Conservation (phyloP, 441 rosid genomes). For the Geranium incanum region DNA sequence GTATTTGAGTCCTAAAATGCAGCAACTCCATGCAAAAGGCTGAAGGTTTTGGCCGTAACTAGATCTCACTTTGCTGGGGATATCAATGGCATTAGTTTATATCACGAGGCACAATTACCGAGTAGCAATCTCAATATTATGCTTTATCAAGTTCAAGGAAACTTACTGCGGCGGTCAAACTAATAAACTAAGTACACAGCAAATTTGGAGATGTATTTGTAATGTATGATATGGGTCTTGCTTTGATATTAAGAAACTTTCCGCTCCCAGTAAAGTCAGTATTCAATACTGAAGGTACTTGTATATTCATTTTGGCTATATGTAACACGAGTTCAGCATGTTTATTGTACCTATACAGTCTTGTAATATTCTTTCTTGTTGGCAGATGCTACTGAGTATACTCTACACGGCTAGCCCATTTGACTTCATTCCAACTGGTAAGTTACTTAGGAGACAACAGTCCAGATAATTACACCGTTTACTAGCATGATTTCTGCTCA, state of each 20-base stretch:
- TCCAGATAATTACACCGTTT: neutral
- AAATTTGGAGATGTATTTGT: neutral
- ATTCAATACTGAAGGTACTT: neutral
- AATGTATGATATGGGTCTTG: neutral
- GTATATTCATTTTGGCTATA: neutral
- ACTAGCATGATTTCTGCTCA: neutral
- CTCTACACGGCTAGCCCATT: constrained; percentile 61
- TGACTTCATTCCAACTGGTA: constrained; percentile 69
- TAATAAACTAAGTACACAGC: neutral
- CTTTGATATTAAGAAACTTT: neutral
- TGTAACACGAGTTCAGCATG: neutral
- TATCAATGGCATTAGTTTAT: neutral
- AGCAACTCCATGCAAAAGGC: neutral
- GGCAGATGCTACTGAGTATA: constrained; percentile 56
- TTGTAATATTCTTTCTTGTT: constrained; percentile 16
- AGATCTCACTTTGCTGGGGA: neutral
- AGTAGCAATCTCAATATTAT: neutral
- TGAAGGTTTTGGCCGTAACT: neutral
- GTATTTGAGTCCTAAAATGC: neutral
- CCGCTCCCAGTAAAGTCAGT: neutral
- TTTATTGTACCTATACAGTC: neutral
- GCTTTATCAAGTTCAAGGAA: neutral
- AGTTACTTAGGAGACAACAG: constrained; percentile 14
- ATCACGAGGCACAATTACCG: neutral
- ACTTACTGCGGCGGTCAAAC: neutral